Conservation (phyloP, 495 filamentous ascomycete species). For the Jackrogersella minutella region DNA sequence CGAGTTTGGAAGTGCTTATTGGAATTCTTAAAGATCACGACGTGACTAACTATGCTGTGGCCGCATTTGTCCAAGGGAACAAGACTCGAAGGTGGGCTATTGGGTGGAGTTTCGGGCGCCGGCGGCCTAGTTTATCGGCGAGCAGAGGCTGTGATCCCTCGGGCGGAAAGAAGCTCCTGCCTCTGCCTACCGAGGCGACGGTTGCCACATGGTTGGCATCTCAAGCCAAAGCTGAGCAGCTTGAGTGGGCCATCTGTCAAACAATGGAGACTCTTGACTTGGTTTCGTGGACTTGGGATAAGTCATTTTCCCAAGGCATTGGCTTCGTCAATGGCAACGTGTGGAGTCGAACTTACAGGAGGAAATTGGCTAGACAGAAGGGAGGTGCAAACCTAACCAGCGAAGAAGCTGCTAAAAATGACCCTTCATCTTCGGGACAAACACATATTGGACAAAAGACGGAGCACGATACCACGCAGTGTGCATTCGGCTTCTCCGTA, state of each 20-base stretch:
- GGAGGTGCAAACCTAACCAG: conserved; percentile 42
- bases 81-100: conserved; percentile 88
- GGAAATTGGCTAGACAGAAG: conserved; percentile 57
- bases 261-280: conserved; percentile 64
- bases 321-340: conserved; percentile 54
- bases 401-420: conserved; percentile 1
- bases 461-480: conserved; percentile 13
- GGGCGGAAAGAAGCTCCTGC: conserved; percentile 64
- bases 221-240: conserved; percentile 54
- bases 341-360: conserved; percentile 60
- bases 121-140: conserved; percentile 67
- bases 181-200: conserved; percentile 49
- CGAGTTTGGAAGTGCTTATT: conserved; percentile 71
- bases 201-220: conserved; percentile 48
- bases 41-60: conserved; percentile 83
- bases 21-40: conserved; percentile 63
- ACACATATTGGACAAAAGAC: conserved; percentile 19
- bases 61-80: conserved; percentile 78
- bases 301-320: conserved; percentile 40
- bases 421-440: neutral
- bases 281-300: conserved; percentile 59
- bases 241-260: conserved; percentile 62
- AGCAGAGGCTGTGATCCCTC: conserved; percentile 63
- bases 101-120: conserved; percentile 81
- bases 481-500: conserved; percentile 58